Percentiles rank a stretch among this genome's conserved stretches.
Conservation (phyloP, 2,329 filamentous ascomycete species). For the Blumeria hordei region DNA sequence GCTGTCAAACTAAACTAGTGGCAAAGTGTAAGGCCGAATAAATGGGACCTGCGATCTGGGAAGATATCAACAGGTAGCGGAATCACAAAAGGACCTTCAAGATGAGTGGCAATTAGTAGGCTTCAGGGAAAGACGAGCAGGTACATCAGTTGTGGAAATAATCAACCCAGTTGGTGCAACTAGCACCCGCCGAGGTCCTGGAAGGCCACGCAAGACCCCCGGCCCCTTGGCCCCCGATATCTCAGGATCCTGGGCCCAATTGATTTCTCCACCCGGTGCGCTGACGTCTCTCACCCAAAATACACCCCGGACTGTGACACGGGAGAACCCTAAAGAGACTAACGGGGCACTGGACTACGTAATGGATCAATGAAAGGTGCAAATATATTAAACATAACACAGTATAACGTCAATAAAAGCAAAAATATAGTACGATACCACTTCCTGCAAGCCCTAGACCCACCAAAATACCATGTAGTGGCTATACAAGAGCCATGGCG, state of each 20-base stretch:
- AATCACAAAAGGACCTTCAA: too few species aligned
- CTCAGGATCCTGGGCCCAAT: too few species aligned
- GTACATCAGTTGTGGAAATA: not conserved
- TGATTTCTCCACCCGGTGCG: too few species aligned
- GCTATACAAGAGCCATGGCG: not conserved
- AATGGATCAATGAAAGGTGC: not conserved
- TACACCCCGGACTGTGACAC: too few species aligned
- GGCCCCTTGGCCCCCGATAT: too few species aligned
- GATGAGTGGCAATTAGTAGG: not conserved
- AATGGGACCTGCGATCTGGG: not conserved
- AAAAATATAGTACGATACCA: not conserved
- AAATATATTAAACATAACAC: not conserved
- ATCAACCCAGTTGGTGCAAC: not conserved
- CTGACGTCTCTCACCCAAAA: too few species aligned
- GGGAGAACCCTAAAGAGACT: too few species aligned
- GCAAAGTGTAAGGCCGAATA: not conserved
- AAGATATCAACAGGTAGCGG: too few species aligned
- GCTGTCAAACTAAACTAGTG: not conserved
- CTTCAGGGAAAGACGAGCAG: not conserved
- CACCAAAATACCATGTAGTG: not conserved
- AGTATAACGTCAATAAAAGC: conserved; percentile 1
- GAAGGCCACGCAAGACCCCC: not conserved
- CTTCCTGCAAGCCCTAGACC: not conserved
- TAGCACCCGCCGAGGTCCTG: not conserved
- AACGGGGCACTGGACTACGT: too few species aligned